Base-by-base conservation (phyloP, 352 stramenopile species). In the Globisporangium heterothallicum region DNA sequence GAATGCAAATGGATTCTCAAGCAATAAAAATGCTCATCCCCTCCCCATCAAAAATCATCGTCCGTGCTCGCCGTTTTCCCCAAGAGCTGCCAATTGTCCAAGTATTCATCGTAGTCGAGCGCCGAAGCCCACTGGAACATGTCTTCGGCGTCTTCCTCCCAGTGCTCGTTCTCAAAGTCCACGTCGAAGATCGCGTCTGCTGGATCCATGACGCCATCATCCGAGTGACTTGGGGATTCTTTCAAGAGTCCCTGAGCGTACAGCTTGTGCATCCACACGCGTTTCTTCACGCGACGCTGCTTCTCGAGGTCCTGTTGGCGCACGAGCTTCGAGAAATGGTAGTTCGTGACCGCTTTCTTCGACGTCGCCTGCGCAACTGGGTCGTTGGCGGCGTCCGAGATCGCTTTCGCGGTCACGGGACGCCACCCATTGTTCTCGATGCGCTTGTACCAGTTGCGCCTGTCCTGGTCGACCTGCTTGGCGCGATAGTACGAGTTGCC, bases 391-490 rank as follows among this genome's bases (percentile, higher is more conserved):
- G 81, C 72, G 42, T 86, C 78, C 1, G 74, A 57, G 22, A 92
- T 50, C 25, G 88, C 78, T 56, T 92, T 92, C 43, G 81, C 76
- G 0, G 84, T 94, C 59, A 97, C 86, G 2, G 82, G 79, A 4
- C 88, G 82, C 88, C 89, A 97, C 5, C 86, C 84, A 38, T 97
- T 97, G 70, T 95, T 91, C 53, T 97, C 89, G 16, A 90, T 68
- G 12, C 88, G 78, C 27, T 71, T 61, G 63, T 97, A 97, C 89
- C 87, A 96, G 32, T 80, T 59, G 14, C 62, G 66, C 36, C 61
- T 88, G 46, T 86, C 72, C 53, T 84, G 61, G 10, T 56, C 68
- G 13, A 64, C 58, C 43, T 79, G 63, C n/a, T 63, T 65, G 0
- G 78, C 80, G 19, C 74, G 72, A 57, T 88, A 94, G 52, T 79